Percentiles rank a stretch among this genome's conserved stretches.
Evolutionary conservation across 2,329 filamentous ascomycete genomes (phyloP).

Genomic region (Fusarium sp.): DNA sequence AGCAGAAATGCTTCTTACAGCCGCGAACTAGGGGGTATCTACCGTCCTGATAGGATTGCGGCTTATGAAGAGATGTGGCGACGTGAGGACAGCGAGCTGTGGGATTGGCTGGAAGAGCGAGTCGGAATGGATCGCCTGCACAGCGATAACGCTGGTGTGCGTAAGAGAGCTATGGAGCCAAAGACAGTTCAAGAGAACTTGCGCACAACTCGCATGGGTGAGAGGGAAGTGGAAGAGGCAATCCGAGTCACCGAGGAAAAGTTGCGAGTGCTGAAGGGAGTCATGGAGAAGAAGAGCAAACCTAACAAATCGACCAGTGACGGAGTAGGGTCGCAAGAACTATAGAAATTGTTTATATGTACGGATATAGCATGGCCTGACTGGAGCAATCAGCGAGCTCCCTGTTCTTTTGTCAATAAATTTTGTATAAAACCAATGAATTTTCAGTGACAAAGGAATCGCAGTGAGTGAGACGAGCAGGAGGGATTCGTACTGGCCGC

Average conservation of each 20-base stretch:
- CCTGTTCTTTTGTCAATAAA: constrained; percentile 43
- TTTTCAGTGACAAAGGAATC: neutral
- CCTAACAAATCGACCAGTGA: constrained; percentile 17
- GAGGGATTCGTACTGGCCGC: neutral
- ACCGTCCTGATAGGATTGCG: constrained; percentile 73
- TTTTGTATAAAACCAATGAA: constrained; percentile 3
- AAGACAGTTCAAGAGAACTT: constrained; percentile 70
- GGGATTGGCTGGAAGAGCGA: constrained; percentile 92
- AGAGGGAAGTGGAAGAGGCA: constrained; percentile 80
- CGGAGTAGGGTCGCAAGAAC: constrained; percentile 27
- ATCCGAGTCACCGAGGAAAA: constrained; percentile 89
- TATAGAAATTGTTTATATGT: constrained; percentile 42
- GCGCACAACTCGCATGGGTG: constrained; percentile 71
- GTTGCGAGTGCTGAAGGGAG: constrained; percentile 78
- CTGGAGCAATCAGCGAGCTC: constrained; percentile 39
- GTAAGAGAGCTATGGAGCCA: constrained; percentile 64
- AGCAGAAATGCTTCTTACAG: constrained; percentile 53
- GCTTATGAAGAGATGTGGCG: constrained; percentile 96
- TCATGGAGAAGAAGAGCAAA: constrained; percentile 64
- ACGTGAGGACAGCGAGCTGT: constrained; percentile 86
- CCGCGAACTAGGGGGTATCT: constrained; percentile 45
- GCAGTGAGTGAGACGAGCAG: neutral
- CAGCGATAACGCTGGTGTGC: constrained; percentile 48
- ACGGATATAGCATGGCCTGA: constrained; percentile 36
- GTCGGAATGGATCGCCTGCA: constrained; percentile 74